A percentile compares a stretch with the other conserved stretches of the same genome.
These are phyloP conservation scores for Scutellaria minor DNA, from an alignment of 257 asterid genomes.

Conservation along the genomic window DNA sequence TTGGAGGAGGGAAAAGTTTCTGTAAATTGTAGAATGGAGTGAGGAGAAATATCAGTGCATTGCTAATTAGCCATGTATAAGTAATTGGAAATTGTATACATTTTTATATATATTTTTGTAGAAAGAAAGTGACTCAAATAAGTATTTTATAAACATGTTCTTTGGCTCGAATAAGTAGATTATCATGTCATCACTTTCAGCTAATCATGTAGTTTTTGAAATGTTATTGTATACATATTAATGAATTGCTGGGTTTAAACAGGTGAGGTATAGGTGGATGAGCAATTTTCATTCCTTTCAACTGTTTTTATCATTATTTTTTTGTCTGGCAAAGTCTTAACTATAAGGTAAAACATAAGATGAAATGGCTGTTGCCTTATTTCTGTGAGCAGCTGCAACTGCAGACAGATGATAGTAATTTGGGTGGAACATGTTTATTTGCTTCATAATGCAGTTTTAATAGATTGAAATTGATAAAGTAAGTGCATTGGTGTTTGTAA, in stretches of 20 bases:
- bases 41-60: too few relatives aligned
- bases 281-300: not conserved
- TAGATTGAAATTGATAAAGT: not conserved
- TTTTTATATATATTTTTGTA: too few relatives aligned
- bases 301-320: not conserved
- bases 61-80: too few relatives aligned
- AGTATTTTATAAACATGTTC: too few relatives aligned
- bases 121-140: too few relatives aligned
- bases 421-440: not conserved
- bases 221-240: too few relatives aligned
- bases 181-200: too few relatives aligned
- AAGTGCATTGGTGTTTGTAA: not conserved
- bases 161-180: too few relatives aligned
- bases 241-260: too few relatives aligned
- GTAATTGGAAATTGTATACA: too few relatives aligned
- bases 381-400: constrained; percentile 5
- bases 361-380: not conserved
- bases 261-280: too few relatives aligned
- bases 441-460: not conserved
- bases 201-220: too few relatives aligned
- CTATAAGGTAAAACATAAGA: not conserved
- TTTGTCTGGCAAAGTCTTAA: not conserved
- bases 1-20: not conserved
- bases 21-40: not conserved
- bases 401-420: not conserved